Evolutionary conservation across 163 green algal species (phyloP).

Genomic region (Prototheca wickerhamii): DNA sequence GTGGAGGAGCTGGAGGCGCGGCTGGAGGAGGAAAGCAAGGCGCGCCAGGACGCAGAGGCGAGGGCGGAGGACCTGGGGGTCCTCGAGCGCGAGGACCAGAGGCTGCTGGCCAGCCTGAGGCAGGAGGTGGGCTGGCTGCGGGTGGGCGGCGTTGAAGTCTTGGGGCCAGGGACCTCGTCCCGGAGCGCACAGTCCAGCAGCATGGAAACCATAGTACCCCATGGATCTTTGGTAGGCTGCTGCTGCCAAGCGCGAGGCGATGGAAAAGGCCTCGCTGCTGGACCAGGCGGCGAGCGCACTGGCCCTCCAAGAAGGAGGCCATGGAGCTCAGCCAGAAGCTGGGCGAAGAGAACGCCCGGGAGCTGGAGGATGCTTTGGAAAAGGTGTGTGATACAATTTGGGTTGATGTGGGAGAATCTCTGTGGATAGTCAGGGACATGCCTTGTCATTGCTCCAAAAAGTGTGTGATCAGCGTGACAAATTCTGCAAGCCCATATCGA

Average conservation of each 20-base stretch:
- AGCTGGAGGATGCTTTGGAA: neutral
- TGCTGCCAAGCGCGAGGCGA: neutral
- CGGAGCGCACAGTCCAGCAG: no score
- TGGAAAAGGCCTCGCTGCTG: constrained; percentile 6
- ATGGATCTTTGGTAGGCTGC: neutral
- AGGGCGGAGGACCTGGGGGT: neutral
- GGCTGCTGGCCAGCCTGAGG: neutral
- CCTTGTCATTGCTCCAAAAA: no score
- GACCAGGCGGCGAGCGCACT: constrained; percentile 11
- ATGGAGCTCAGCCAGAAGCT: neutral
- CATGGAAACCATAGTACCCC: no score
- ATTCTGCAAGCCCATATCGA: no score
- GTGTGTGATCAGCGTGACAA: no score
- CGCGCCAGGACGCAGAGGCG: neutral
- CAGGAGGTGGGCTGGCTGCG: neutral
- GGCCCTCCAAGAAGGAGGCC: neutral
- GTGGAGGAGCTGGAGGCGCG: constrained; percentile 5
- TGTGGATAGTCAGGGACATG: no score
- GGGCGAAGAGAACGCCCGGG: neutral
- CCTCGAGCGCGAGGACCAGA: neutral
- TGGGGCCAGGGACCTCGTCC: no score
- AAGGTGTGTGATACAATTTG: neutral
- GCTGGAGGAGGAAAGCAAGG: neutral
- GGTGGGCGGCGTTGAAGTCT: no score
- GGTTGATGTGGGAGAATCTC: no score